A percentile compares a stretch with the other conserved stretches of the same genome.
phyloP scores from a whole-genome alignment of 2,329 filamentous ascomycete species.

The Ophiostoma sp. region DNA sequence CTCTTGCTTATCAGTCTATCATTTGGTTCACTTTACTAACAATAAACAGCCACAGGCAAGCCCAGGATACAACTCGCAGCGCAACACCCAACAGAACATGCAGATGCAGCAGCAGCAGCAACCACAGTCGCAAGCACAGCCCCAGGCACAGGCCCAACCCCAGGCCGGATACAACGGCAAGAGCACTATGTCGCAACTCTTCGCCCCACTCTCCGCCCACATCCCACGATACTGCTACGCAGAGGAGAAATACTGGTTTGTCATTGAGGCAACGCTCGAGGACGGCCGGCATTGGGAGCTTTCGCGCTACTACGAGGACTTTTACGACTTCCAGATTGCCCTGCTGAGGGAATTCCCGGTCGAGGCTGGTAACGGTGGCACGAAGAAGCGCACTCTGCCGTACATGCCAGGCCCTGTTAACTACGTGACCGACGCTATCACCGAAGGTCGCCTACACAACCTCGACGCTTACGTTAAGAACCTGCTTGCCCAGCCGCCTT shows the following conservation, averaged over 20 bases:
- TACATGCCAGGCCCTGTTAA: constrained; percentile 99
- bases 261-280: constrained; percentile 87
- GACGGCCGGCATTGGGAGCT: constrained; percentile 92
- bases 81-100: constrained; percentile 35
- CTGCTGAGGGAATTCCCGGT: constrained; percentile 88
- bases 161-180: constrained; percentile 36
- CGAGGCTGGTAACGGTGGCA: constrained; percentile 83
- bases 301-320: constrained; percentile 94
- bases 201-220: constrained; percentile 76
- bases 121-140: constrained; percentile 30
- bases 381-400: constrained; percentile 77
- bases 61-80: constrained; percentile 37
- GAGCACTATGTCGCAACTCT: constrained; percentile 56
- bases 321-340: constrained; percentile 97
- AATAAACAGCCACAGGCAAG: constrained; percentile 40
- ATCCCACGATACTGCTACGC: constrained; percentile 94
- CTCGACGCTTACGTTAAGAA: constrained; percentile 96
- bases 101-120: constrained; percentile 36
- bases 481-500: constrained; percentile 74
- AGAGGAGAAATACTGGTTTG: constrained; percentile 98
- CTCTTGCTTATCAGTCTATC: background rate
- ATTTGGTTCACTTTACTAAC: background rate
- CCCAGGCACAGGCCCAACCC: constrained; percentile 39
- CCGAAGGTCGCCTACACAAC: constrained; percentile 87
- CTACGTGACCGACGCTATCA: constrained; percentile 97